Evolutionary conservation across 805 yeast species (phyloP).

Genomic region (Ascoidea tarda): DNA sequence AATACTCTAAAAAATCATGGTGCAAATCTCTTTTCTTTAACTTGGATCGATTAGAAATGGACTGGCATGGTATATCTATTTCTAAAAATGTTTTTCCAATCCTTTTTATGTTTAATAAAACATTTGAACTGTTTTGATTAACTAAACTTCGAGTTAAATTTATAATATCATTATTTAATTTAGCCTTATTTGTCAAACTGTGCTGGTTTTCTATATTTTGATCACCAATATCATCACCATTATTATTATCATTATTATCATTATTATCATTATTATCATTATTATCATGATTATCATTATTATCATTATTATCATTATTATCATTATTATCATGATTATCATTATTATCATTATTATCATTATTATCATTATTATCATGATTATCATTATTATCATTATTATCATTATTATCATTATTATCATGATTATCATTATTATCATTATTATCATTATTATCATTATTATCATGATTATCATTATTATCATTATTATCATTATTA

Average conservation of each 20-base stretch:
- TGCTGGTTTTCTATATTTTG: slow-evolving; percentile 6
- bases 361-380: too few species aligned
- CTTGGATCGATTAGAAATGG: slow-evolving; percentile 40
- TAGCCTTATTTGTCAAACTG: neutral
- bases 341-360: too few species aligned
- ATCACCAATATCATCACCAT: neutral
- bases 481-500: too few species aligned
- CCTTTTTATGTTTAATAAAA: slow-evolving; percentile 22
- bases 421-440: too few species aligned
- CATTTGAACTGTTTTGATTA: slow-evolving; percentile 10
- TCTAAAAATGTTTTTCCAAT: slow-evolving; percentile 56
- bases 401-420: too few species aligned
- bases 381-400: too few species aligned
- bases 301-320: too few species aligned
- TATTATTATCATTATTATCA: neutral
- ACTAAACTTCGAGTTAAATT: slow-evolving; percentile 8
- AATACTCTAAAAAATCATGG: slow-evolving; percentile 28
- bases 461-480: too few species aligned
- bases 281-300: too few species aligned
- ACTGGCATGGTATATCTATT: slow-evolving; percentile 49
- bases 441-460: too few species aligned
- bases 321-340: too few species aligned
- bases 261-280: too few species aligned
- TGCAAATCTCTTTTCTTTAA: slow-evolving; percentile 35
- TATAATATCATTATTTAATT: slow-evolving; percentile 9